Evolutionary conservation across 768 basidiomycete species (phyloP), one percentile per base, ranked within the genome.

Genomic region (Lactifluus hygrophoroides): DNA sequence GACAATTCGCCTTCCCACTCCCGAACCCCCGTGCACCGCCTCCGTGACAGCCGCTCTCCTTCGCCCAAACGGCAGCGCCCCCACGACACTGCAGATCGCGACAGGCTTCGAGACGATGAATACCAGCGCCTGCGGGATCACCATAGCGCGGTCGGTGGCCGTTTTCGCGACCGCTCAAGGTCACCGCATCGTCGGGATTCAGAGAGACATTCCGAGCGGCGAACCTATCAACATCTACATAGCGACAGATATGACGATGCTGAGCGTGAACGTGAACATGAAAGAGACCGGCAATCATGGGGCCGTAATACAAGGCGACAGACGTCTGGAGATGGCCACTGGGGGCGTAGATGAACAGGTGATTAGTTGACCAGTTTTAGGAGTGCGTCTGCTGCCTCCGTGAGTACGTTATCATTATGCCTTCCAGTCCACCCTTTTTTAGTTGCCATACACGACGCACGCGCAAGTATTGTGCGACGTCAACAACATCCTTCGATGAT

Each of bases 251-350:
- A 77, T 58, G 71, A 69, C 54, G 67, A 67, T 6, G 61, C 51
- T 9, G 70, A 72, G 56, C 67, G 71, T 48, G 70, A 72, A 58
- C 66, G 68, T 35, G 73, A 75, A 53, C 64, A 80, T 44, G 75
- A 73, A 58, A 68, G 74, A 42, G 78, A 81, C 59, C 72, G 83
- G 23, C 74, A 75, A 63, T 68, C 79, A 44, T 83, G 83, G 83
- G 77, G 67, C 17, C 28, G n/a, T 11, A 49, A 17, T 21, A 16
- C 21, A 80, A 54, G n/a, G 21, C 53, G 19, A 49, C 13, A 54
- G 23, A 8, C 28, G 13, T 30, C 25, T 35, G 40, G 34, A 37
- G 25, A 32, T 45, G 42, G 47, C 10, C 23, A 2, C 17, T 42
- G 35, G 57, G 45, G 51, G 21, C 25, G 14, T 17, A 42, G 8